These are phyloP conservation scores for Erodium maritimum DNA, from an alignment of 345 rosid genomes.

Conservation along the genomic window DNA sequence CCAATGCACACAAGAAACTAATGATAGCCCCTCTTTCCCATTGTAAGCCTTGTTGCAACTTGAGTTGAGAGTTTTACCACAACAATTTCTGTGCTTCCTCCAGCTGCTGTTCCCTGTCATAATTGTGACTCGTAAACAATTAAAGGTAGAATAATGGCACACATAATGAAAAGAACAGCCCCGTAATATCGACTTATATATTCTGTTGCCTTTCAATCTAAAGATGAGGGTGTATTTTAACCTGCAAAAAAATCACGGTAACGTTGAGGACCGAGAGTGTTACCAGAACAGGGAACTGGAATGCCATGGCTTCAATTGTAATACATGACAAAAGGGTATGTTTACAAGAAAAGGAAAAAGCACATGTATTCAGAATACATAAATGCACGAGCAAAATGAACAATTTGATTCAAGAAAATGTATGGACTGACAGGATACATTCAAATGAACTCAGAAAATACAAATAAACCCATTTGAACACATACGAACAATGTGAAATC, in stretches of 20 bases:
- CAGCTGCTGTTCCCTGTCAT: slow-evolving; percentile 74
- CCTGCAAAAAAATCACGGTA: no score
- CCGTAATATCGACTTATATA: no score
- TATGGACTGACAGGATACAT: not conserved
- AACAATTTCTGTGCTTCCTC: slow-evolving; percentile 82
- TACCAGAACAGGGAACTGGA: slow-evolving; percentile 71
- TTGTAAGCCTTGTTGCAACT: slow-evolving; percentile 40
- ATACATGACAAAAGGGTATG: slow-evolving; percentile 16
- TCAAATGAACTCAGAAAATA: no score
- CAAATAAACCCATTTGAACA: no score
- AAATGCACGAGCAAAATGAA: not conserved
- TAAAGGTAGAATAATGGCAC: not conserved
- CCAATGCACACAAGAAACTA: no score
- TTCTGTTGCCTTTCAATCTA: no score
- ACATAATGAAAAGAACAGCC: not conserved
- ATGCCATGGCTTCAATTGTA: slow-evolving; percentile 94
- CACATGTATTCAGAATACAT: not conserved
- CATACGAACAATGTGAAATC: no score
- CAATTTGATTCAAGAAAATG: not conserved
- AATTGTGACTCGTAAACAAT: not conserved
- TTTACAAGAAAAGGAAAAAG: not conserved
- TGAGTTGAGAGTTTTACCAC: slow-evolving; percentile 61
- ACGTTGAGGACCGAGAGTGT: not conserved
- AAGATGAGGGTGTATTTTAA: no score
- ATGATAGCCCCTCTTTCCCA: slow-evolving; percentile 78